phyloP scores from a whole-genome alignment of 2,329 filamentous ascomycete genomes.

The Aspergillus quadrilineatus region DNA sequence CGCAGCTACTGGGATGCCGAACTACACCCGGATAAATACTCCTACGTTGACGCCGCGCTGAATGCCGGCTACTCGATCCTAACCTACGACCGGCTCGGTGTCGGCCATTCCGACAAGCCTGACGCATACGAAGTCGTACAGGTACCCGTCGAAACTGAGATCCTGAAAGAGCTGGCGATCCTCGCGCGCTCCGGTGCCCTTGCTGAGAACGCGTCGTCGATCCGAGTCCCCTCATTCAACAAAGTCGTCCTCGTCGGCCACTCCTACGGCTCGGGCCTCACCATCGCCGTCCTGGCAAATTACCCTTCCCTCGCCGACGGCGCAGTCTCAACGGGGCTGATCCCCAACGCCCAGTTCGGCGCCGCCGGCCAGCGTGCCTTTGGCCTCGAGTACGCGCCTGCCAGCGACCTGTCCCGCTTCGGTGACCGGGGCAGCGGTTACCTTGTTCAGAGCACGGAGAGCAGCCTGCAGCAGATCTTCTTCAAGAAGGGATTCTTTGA shows the following conservation, averaged over 20 bases:
- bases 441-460: not conserved
- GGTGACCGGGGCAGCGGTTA: not conserved
- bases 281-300: not conserved
- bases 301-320: not conserved
- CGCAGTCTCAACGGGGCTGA: constrained; percentile 2
- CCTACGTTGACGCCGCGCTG: constrained; percentile 1
- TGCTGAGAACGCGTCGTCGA: too few species aligned
- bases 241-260: constrained; percentile 7
- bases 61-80: constrained; percentile 7
- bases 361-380: not conserved
- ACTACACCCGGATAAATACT: not conserved
- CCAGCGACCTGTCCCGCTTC: not conserved
- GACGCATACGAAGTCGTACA: constrained; percentile 3
- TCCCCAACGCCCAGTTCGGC: not conserved
- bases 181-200: not conserved
- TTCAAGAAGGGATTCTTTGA: constrained; percentile 4
- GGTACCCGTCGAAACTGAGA: not conserved
- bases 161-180: not conserved
- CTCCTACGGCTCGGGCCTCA: not conserved
- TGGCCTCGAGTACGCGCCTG: not conserved
- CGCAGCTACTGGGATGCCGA: not conserved
- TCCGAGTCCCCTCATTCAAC: not conserved
- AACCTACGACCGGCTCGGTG: constrained; percentile 7
- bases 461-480: not conserved
- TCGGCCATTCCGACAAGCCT: not conserved